Conservation (phyloP, 2,329 filamentous ascomycete genomes). For the Alternaria dauci region DNA sequence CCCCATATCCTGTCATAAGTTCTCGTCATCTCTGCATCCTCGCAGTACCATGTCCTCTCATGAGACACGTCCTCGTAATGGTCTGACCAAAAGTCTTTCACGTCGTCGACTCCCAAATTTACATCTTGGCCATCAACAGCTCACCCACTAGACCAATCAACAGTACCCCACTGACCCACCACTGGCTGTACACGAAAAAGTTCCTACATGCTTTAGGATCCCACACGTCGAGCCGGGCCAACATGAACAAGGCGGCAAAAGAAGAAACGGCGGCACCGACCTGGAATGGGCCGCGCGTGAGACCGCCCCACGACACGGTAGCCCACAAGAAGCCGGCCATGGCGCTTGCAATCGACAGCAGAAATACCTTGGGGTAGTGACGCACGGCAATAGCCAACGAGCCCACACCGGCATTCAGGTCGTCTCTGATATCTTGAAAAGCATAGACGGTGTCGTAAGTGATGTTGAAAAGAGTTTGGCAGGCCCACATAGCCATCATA, state of each 20-base stretch:
- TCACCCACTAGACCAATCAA: slow-evolving; percentile 5
- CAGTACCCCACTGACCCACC: slow-evolving; percentile 13
- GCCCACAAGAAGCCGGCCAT: slow-evolving; percentile 13
- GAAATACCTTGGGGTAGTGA: slow-evolving; percentile 5
- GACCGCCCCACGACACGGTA: slow-evolving; percentile 6
- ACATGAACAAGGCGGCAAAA: slow-evolving; percentile 2
- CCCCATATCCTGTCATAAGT: background rate
- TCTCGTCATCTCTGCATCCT: background rate
- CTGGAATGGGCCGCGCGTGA: background rate
- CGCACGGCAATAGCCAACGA: slow-evolving; percentile 27
- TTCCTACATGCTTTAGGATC: slow-evolving; percentile 3
- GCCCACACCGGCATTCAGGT: slow-evolving; percentile 46
- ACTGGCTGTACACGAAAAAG: slow-evolving; percentile 10
- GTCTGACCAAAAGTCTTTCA: background rate
- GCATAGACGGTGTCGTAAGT: slow-evolving; percentile 51
- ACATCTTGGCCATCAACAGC: slow-evolving; percentile 4
- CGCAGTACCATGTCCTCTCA: background rate
- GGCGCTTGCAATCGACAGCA: slow-evolving; percentile 9
- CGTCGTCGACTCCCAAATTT: background rate
- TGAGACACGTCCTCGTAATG: background rate
- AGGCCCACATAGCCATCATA: slow-evolving; percentile 7
- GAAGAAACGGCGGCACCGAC: slow-evolving; percentile 3
- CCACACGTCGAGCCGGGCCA: slow-evolving; percentile 4
- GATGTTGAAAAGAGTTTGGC: slow-evolving; percentile 10
- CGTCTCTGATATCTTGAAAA: slow-evolving; percentile 48